phyloP scores from a whole-genome alignment of 2,329 filamentous ascomycete species.

The Capronia coronata region DNA sequence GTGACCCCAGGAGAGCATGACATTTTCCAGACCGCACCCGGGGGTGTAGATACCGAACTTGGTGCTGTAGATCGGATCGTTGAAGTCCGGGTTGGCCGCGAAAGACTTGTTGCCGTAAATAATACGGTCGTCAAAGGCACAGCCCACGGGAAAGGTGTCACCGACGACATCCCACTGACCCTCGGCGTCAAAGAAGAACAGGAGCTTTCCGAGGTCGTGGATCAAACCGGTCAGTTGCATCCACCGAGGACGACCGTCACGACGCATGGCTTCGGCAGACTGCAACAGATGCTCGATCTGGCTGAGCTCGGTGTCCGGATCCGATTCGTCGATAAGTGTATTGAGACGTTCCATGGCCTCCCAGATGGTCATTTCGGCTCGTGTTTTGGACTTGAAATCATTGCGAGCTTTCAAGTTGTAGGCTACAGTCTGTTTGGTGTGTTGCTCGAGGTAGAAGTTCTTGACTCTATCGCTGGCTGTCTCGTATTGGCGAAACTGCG shows the following conservation, averaged over 20 bases:
- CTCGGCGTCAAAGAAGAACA: slow-evolving; percentile 59
- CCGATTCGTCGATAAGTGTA: slow-evolving; percentile 82
- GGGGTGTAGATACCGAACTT: slow-evolving; percentile 72
- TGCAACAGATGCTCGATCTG: slow-evolving; percentile 89
- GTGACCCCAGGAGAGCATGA: slow-evolving; percentile 88
- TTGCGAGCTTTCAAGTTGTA: slow-evolving; percentile 80
- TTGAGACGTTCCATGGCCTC: slow-evolving; percentile 89
- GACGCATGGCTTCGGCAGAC: slow-evolving; percentile 79
- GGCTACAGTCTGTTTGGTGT: slow-evolving; percentile 52
- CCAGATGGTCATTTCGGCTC: slow-evolving; percentile 78
- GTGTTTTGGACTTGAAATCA: slow-evolving; percentile 59
- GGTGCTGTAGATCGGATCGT: slow-evolving; percentile 65
- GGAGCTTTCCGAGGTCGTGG: slow-evolving; percentile 43
- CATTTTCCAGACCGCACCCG: slow-evolving; percentile 74
- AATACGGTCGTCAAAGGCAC: slow-evolving; percentile 58
- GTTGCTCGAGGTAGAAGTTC: slow-evolving; percentile 71
- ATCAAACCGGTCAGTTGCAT: slow-evolving; percentile 46
- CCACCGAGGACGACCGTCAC: slow-evolving; percentile 54
- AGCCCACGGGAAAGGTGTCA: slow-evolving; percentile 44
- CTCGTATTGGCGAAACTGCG: slow-evolving; percentile 74
- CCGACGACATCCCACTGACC: slow-evolving; percentile 94
- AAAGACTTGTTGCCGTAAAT: slow-evolving; percentile 74
- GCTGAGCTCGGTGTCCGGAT: slow-evolving; percentile 78
- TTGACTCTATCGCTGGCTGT: slow-evolving; percentile 78
- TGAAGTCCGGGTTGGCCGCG: slow-evolving; percentile 64